Evolutionary conservation across 2,329 filamentous ascomycete species (phyloP).

Genomic region (Aspergillus fijiensis): DNA sequence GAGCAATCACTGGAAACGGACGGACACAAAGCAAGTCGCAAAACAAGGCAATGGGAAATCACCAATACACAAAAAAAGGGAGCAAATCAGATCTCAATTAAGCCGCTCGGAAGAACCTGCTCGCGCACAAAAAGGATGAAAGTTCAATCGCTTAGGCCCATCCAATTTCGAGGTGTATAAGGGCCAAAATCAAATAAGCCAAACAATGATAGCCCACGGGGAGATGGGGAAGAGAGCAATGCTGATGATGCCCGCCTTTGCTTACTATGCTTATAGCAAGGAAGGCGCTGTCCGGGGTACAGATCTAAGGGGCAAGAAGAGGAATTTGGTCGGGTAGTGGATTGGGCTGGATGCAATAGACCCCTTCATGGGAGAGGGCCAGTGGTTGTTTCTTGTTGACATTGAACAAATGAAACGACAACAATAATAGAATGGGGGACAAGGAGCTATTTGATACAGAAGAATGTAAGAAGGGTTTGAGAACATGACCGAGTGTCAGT

Average conservation of each 20-base stretch:
- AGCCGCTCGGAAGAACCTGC: constrained; percentile 4
- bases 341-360: background rate
- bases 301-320: background rate
- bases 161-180: constrained; percentile 1
- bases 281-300: background rate
- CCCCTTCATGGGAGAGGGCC: background rate
- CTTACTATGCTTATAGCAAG: background rate
- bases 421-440: background rate
- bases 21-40: constrained; percentile 2
- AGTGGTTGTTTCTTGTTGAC: constrained; percentile 1
- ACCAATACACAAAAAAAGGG: background rate
- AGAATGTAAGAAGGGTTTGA: background rate
- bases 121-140: background rate
- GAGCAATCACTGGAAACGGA: background rate
- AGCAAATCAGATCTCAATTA: background rate
- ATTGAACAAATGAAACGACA: background rate
- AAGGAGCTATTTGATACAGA: background rate
- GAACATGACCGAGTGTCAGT: background rate
- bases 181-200: background rate
- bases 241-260: background rate
- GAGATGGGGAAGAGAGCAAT: background rate
- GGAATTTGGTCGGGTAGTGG: constrained; percentile 1
- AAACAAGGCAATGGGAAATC: background rate
- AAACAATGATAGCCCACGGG: background rate
- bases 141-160: constrained; percentile 1